A percentile compares a stretch with the other conserved stretches of the same genome.
Conservation (phyloP, 2,329 filamentous ascomycete species). For the Drechslera avenae region DNA sequence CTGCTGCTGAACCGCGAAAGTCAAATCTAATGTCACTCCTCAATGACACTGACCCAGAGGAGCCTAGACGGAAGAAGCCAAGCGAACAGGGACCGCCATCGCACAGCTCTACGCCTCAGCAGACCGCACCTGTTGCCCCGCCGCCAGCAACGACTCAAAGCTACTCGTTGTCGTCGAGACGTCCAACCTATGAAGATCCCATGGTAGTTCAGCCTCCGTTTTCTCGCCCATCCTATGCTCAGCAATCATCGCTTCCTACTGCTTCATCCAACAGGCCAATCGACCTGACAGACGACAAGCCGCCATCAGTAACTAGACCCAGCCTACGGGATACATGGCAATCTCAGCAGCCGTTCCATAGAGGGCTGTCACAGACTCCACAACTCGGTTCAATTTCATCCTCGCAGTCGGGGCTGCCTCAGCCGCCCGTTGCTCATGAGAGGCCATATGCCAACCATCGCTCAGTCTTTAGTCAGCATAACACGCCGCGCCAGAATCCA, state of each 20-base stretch:
- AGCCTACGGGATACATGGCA: constrained; percentile 39
- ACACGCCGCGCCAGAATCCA: constrained; percentile 38
- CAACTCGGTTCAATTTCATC: constrained; percentile 31
- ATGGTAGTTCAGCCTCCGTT: constrained; percentile 33
- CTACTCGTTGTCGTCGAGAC: constrained; percentile 28
- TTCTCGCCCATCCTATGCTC: constrained; percentile 32
- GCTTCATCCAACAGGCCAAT: constrained; percentile 33
- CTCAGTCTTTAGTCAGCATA: constrained; percentile 42
- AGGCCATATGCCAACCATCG: constrained; percentile 36
- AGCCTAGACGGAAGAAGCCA: constrained; percentile 43
- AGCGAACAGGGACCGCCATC: constrained; percentile 40
- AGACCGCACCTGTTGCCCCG: constrained; percentile 40
- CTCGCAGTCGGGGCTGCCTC: constrained; percentile 34
- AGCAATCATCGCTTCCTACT: constrained; percentile 31
- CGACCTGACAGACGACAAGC: constrained; percentile 41
- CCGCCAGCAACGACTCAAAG: constrained; percentile 34
- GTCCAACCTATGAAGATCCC: constrained; percentile 34
- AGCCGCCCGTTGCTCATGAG: constrained; percentile 30
- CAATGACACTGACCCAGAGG: constrained; percentile 47
- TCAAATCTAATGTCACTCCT: constrained; percentile 48
- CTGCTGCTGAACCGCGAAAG: constrained; percentile 42
- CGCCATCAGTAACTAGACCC: constrained; percentile 21
- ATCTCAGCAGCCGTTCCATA: constrained; percentile 34
- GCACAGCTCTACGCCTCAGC: constrained; percentile 44
- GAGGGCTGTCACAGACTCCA: constrained; percentile 35